Evolutionary conservation across 345 rosid genomes (phyloP).

Genomic region (Dipteronia dyeriana): DNA sequence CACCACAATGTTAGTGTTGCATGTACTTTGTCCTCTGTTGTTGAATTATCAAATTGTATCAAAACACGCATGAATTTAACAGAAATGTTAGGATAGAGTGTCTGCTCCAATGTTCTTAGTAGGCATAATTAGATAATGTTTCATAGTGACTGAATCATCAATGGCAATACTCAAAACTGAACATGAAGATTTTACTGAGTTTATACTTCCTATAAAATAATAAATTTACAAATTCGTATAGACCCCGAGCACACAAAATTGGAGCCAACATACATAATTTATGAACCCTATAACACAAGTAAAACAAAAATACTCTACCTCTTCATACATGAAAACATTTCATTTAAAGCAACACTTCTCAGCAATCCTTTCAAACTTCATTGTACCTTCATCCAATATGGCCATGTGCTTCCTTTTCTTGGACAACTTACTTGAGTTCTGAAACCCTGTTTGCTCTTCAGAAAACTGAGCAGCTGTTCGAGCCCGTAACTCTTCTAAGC

Average conservation of each 20-base stretch:
- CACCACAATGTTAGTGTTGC: too few relatives aligned
- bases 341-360: slow-evolving; percentile 27
- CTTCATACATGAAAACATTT: background rate
- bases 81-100: too few relatives aligned
- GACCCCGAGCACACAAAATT: slow-evolving; percentile 15
- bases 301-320: background rate
- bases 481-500: slow-evolving; percentile 69
- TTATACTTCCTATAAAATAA: too few relatives aligned
- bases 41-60: too few relatives aligned
- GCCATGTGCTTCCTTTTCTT: slow-evolving; percentile 66
- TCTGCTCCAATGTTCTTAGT: too few relatives aligned
- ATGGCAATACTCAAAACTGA: background rate
- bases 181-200: background rate
- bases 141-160: too few relatives aligned
- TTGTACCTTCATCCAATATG: slow-evolving; percentile 52
- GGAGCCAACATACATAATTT: background rate
- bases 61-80: too few relatives aligned
- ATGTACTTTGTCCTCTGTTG: too few relatives aligned
- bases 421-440: slow-evolving; percentile 43
- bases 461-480: slow-evolving; percentile 79
- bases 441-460: slow-evolving; percentile 47
- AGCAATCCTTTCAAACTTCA: slow-evolving; percentile 54
- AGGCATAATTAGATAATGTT: too few relatives aligned
- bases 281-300: background rate
- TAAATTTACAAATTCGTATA: slow-evolving; percentile 9